These are phyloP conservation scores for Pluteus cervinus DNA, from an alignment of 768 basidiomycete genomes.

Conservation along the genomic window DNA sequence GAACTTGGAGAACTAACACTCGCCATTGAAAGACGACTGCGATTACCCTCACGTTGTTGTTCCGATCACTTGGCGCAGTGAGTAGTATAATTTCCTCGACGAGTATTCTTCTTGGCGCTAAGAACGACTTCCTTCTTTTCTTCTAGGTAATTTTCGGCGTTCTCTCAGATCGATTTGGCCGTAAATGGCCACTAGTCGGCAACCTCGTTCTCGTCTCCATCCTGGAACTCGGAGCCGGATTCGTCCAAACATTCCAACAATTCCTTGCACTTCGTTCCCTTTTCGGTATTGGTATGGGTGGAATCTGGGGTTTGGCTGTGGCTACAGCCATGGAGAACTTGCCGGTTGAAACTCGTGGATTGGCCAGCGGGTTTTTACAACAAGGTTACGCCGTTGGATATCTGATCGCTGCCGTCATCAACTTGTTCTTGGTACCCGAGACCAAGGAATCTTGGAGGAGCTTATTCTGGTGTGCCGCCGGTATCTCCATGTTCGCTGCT, in stretches of 20 bases:
- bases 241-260: conserved; percentile 65
- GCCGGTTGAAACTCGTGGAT: conserved; percentile 79
- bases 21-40: conserved; percentile 49
- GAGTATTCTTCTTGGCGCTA: conserved; percentile 11
- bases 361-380: conserved; percentile 81
- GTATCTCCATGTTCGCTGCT: conserved; percentile 67
- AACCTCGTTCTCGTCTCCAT: conserved; percentile 68
- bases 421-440: conserved; percentile 55
- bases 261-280: conserved; percentile 82
- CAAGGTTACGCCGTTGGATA: conserved; percentile 87
- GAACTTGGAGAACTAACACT: neutral
- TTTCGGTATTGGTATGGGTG: conserved; percentile 87
- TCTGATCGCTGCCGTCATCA: conserved; percentile 78
- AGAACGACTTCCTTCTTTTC: conserved; percentile 2
- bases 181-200: conserved; percentile 86
- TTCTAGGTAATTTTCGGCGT: conserved; percentile 68
- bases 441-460: conserved; percentile 54
- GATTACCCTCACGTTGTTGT: conserved; percentile 90
- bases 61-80: conserved; percentile 75
- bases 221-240: conserved; percentile 77
- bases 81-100: no score
- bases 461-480: conserved; percentile 77
- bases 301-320: conserved; percentile 81
- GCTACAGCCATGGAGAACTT: conserved; percentile 86
- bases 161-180: conserved; percentile 82